These are phyloP conservation scores for Taphrina wiesneri DNA, from an alignment of 1,139 yeast genomes.

Conservation along the genomic window DNA sequence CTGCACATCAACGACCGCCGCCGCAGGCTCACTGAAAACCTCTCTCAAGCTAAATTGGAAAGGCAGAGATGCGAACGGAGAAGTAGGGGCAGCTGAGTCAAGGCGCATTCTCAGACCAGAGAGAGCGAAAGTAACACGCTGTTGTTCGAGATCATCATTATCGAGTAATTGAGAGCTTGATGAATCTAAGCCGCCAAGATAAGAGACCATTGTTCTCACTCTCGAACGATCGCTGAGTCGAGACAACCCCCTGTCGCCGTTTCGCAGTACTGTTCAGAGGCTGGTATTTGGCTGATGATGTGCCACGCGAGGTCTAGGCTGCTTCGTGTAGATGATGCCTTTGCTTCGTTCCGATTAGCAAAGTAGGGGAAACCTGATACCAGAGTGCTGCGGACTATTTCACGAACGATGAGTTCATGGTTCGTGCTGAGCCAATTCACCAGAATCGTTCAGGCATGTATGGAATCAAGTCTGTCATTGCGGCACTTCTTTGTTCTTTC, in stretches of 20 bases:
- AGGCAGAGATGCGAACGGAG: neutral
- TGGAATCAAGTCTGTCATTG: neutral
- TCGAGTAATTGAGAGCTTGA: neutral
- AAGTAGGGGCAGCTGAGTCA: neutral
- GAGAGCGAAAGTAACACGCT: neutral
- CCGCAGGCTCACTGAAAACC: neutral
- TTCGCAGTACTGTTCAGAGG: too few relatives aligned
- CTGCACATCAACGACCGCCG: neutral
- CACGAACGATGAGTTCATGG: too few relatives aligned
- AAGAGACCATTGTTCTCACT: neutral
- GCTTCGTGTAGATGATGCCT: neutral
- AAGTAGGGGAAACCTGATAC: too few relatives aligned
- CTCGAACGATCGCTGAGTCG: too few relatives aligned
- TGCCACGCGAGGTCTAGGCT: neutral
- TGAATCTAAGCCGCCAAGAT: neutral
- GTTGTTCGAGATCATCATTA: neutral
- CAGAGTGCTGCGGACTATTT: too few relatives aligned
- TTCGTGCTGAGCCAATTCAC: too few relatives aligned
- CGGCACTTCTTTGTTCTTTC: neutral
- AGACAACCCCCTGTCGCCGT: too few relatives aligned
- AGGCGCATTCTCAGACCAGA: neutral
- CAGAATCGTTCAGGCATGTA: too few relatives aligned
- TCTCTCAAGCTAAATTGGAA: neutral
- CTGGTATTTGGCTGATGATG: too few relatives aligned
- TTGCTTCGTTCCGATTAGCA: neutral